These are phyloP conservation scores for Trichosporon coremiiforme DNA, from an alignment of 1,284 basidiomycete species.

Conservation along the genomic window DNA sequence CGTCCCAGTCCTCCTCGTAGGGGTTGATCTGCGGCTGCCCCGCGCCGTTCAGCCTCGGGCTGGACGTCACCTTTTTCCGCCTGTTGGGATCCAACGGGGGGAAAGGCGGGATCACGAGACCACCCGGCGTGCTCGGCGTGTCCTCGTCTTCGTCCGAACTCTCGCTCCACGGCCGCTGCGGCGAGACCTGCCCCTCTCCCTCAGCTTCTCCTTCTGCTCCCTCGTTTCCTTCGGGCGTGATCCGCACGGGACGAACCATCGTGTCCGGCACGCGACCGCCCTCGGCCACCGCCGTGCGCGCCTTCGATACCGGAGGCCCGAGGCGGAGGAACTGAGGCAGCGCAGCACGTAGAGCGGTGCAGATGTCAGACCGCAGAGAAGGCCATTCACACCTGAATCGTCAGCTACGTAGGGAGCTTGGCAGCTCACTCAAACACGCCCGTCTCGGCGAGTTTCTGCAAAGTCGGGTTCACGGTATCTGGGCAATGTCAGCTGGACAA, in stretches of 20 bases:
- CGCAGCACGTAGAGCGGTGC: constrained; percentile 32
- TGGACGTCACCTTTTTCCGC: constrained; percentile 50
- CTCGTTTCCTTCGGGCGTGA: neutral
- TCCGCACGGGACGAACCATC: constrained; percentile 4
- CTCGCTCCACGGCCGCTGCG: constrained; percentile 17
- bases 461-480: constrained; percentile 61
- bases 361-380: constrained; percentile 62
- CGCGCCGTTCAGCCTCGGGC: constrained; percentile 27
- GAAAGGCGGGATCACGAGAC: constrained; percentile 77
- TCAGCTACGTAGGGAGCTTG: neutral
- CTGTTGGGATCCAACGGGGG: constrained; percentile 61
- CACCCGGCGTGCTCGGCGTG: constrained; percentile 60
- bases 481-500: neutral
- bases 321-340: constrained; percentile 34
- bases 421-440: constrained; percentile 67
- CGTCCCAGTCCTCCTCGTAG: constrained; percentile 51
- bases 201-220: neutral
- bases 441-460: constrained; percentile 69
- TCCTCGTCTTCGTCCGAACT: constrained; percentile 24
- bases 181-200: neutral
- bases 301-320: constrained; percentile 22
- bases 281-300: neutral
- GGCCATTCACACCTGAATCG: constrained; percentile 70
- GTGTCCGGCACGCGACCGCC: constrained; percentile 18
- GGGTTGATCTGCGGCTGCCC: constrained; percentile 19